Evolutionary conservation across 805 yeast genomes (phyloP), one percentile per base, ranked within the genome.

Genomic region (Starmerella vaccinii): DNA sequence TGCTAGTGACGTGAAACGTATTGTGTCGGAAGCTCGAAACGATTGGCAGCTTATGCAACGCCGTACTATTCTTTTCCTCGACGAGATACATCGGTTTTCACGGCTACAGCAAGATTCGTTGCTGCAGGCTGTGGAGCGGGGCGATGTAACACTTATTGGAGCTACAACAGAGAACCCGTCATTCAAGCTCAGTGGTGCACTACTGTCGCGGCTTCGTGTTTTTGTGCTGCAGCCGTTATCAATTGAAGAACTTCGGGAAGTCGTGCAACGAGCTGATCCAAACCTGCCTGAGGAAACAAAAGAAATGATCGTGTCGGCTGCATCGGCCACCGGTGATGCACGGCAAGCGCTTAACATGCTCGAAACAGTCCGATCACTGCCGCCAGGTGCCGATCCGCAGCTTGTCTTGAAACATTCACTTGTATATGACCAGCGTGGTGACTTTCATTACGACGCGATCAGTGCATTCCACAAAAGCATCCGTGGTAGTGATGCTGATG

Each of bases 81-180:
- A 92, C 67, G 98, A 92, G 63, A 83, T 92, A 34, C 98, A 92
- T 63, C 68, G 98, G 29, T 88, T 87, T 63, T 80, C 80, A 57
- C 82, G 83, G 53, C 71, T 80, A 0, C 98, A 92, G 61, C 98
- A 92, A 64, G 97, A 92, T 65, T 75, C 81, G 43, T 76, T 94
- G 43, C 68, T 92, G 35, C 92, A 95, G 0, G 80, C 78, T 54
- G 82, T 90, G 1, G 99, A 92, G 63, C 70, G 76, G 26, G 97
- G 97, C 2, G 78, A 78, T 48, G 78, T 89, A 40, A 78, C 80
- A 1, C 72, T 92, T 39, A 79, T 90, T 47, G 98, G 98, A 5
- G 97, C 97, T n/a, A 92, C 98, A 0, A 89, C 97, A 0, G 98
- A 92, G 63, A 92, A 92, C 63, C 96, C 97, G 4, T 79, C 84